These are phyloP conservation scores for Tausonia pullulans DNA, from an alignment of 1,284 basidiomycete species.

Conservation along the genomic window DNA sequence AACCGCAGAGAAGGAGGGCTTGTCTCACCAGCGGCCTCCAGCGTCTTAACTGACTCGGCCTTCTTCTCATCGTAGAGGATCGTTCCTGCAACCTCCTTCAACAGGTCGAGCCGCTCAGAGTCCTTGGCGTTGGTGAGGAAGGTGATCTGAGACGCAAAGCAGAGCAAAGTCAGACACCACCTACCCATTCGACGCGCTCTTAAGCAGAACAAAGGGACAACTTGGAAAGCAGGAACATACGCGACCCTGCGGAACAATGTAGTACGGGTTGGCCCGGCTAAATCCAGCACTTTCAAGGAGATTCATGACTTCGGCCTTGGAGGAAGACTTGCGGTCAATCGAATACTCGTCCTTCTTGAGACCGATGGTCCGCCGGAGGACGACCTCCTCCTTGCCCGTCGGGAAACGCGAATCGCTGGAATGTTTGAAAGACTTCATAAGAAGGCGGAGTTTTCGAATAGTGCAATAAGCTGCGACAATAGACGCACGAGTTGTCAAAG, in stretches of 20 bases:
- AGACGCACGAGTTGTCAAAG: constrained; percentile 61
- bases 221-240: constrained; percentile 43
- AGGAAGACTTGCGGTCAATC: constrained; percentile 79
- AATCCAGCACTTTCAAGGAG: constrained; percentile 92
- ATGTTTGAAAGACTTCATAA: too few species aligned
- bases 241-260: constrained; percentile 95
- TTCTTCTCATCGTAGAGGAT: constrained; percentile 96
- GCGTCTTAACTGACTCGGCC: constrained; percentile 82
- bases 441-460: neutral
- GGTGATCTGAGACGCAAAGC: constrained; percentile 55
- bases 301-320: constrained; percentile 95
- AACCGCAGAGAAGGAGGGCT: neutral
- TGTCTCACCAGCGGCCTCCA: constrained; percentile 69
- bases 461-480: neutral
- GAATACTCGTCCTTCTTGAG: constrained; percentile 98
- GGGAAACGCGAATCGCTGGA: constrained; percentile 69
- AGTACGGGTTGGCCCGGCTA: constrained; percentile 94
- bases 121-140: constrained; percentile 96
- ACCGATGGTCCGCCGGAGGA: constrained; percentile 85
- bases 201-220: neutral
- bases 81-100: constrained; percentile 97
- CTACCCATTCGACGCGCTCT: neutral
- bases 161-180: neutral
- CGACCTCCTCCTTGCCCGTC: constrained; percentile 70
- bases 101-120: constrained; percentile 76